Base-by-base conservation (phyloP, 768 basidiomycete species). In the Pulveroboletus sp. region DNA sequence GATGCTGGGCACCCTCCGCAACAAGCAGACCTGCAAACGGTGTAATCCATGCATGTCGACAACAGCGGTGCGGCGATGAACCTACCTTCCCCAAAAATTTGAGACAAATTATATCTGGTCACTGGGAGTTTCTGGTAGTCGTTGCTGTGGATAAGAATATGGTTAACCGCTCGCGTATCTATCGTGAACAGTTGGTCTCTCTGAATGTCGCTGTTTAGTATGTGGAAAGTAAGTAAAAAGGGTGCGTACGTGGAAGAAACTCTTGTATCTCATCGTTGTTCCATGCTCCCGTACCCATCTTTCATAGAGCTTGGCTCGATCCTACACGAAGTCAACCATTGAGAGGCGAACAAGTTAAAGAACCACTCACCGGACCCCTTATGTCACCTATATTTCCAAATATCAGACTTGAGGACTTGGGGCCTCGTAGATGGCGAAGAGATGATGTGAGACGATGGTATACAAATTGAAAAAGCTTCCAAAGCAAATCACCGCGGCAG, bases 371-470 rank as follows among this genome's bases (percentile, higher is more conserved):
- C 8, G 64, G 69, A 12, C 71, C 61, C 57, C 60, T 67, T 13
- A 84, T 75, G 8, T 77, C 69, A 42, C 59, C 66, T 58, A 80
- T 51, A 53, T 81, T 75, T 1, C 82, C 82, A 51, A 62, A 79
- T 9, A 85, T 45, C 51, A 69, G 68, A 51, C 73, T 76, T 2
- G 66, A 43, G 47, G 58, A 75, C 12, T 73, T 66, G 0, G 81
- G 82, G 17, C 57, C 57, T 8, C 75, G 80, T 27, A 84, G 68
- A 27, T 67, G 50, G 14, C 71, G 67, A 11, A 81, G 51, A 8
- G 77, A 73, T 1, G 80, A 80, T 2, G 66, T 70, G 44, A 66
- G 63, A 45, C 70, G 58, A 6, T 36, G 48, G 42, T 72, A 73
- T 29, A 73, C n/a, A 23, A 53, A 34, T 23, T 38, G 45, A 31